Percentiles rank a stretch among this genome's conserved stretches.
Conservation (phyloP, 805 yeast species). For the Myxozyma geophila region DNA sequence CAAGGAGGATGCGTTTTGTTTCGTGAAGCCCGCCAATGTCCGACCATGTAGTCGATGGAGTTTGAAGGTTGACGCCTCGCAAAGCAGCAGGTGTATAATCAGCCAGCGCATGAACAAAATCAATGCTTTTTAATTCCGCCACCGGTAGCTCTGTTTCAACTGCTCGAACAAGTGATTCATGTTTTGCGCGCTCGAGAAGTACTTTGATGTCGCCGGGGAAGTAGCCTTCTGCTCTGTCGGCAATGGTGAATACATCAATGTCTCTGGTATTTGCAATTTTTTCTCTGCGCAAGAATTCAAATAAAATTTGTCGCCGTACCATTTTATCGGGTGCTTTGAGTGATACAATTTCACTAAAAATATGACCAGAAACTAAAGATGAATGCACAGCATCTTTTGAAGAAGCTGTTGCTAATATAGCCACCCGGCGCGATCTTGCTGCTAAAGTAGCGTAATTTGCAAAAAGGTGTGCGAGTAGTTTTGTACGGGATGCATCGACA, state of each 20-base stretch:
- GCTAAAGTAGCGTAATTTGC: constrained; percentile 53
- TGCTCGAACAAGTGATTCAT: constrained; percentile 43
- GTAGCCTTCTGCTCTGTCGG: constrained; percentile 82
- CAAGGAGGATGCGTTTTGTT: constrained; percentile 75
- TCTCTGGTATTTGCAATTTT: neutral
- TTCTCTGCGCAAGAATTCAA: constrained; percentile 44
- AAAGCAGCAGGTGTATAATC: constrained; percentile 80
- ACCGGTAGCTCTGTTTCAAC: constrained; percentile 19
- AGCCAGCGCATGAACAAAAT: constrained; percentile 62
- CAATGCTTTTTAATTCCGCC: constrained; percentile 40
- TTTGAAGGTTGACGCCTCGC: constrained; percentile 84
- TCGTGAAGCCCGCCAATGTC: constrained; percentile 87
- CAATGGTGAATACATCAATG: constrained; percentile 56
- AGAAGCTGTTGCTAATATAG: constrained; percentile 64
- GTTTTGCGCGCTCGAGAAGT: constrained; percentile 63
- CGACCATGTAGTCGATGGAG: constrained; percentile 74
- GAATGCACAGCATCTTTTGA: constrained; percentile 70
- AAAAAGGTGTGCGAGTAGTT: constrained; percentile 68
- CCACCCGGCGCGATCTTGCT: constrained; percentile 50
- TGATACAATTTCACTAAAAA: constrained; percentile 64
- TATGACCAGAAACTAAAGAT: constrained; percentile 65
- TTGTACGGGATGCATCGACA: constrained; percentile 62
- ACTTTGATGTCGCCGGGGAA: constrained; percentile 79
- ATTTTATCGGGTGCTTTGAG: constrained; percentile 72
- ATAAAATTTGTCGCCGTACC: constrained; percentile 56